Percentiles rank a stretch among this genome's conserved stretches.
These are phyloP conservation scores for Diatrype stigma DNA, from an alignment of 2,329 filamentous ascomycete species.

Conservation along the genomic window DNA sequence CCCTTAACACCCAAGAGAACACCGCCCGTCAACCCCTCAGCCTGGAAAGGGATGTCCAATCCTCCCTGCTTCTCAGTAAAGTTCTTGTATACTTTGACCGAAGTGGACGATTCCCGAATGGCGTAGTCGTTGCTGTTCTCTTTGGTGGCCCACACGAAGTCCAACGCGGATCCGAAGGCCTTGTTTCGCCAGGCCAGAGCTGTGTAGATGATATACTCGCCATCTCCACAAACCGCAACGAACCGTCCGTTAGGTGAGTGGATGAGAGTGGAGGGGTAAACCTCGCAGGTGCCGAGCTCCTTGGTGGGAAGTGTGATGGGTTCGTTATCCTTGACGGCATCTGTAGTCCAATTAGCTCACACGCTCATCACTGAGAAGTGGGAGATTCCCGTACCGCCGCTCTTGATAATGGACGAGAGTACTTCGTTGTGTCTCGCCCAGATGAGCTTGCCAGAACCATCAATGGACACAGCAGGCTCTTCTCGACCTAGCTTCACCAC, in stretches of 20 bases:
- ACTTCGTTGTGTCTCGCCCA: conserved; percentile 96
- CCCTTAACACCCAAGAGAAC: conserved; percentile 91
- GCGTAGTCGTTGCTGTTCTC: conserved; percentile 98
- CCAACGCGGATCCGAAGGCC: conserved; percentile 89
- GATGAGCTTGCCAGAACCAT: conserved; percentile 89
- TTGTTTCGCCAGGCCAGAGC: conserved; percentile 96
- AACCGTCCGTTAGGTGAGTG: conserved; percentile 96
- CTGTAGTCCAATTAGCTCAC: conserved; percentile 39
- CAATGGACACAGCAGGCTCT: conserved; percentile 97
- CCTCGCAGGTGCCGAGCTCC: conserved; percentile 91
- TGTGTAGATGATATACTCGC: conserved; percentile 98
- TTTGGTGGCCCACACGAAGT: conserved; percentile 96
- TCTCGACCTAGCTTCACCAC: conserved; percentile 97
- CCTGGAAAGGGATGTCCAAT: conserved; percentile 91
- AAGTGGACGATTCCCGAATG: conserved; percentile 89
- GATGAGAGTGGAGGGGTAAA: conserved; percentile 89
- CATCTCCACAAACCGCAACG: conserved; percentile 79
- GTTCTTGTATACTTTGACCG: conserved; percentile 96
- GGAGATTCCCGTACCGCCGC: conserved; percentile 53
- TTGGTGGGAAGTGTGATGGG: conserved; percentile 85
- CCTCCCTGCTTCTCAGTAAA: conserved; percentile 89
- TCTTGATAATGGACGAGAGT: conserved; percentile 91
- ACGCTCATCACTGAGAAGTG: background rate
- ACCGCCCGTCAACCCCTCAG: conserved; percentile 85
- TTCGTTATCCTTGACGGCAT: conserved; percentile 83